Evolutionary conservation across 345 rosid species (phyloP).

Genomic region (Heritiera fomes): DNA sequence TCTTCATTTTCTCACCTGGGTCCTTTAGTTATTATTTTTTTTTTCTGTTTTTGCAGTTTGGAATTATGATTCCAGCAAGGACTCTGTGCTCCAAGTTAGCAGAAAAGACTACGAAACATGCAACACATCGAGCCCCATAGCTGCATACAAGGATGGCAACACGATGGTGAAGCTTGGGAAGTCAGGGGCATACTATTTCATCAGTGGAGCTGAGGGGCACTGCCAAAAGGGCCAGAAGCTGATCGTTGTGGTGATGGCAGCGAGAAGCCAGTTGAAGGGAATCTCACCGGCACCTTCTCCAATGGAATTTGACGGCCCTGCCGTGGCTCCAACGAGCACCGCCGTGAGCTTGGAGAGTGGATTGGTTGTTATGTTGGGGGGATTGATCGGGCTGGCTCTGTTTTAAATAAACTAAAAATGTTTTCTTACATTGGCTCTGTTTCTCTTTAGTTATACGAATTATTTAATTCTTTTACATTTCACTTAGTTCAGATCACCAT

Average conservation of each 20-base stretch:
- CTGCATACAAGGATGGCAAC: constrained; percentile 1
- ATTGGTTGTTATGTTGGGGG: not conserved
- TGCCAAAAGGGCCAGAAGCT: not conserved
- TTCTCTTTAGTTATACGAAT: no score
- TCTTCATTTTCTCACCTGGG: no score
- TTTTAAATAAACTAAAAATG: not conserved
- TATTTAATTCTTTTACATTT: no score
- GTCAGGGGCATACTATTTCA: not conserved
- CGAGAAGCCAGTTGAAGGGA: not conserved
- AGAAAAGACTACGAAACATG: no score
- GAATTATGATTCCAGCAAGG: no score
- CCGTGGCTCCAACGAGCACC: not conserved
- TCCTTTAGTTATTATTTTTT: no score
- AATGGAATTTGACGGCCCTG: not conserved
- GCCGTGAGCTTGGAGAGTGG: not conserved
- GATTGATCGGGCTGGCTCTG: not conserved
- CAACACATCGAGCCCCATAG: no score
- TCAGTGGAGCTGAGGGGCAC: not conserved
- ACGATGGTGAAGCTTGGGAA: constrained; percentile 36
- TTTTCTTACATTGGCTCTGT: no score
- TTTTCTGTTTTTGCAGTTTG: no score
- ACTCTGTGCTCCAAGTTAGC: not conserved
- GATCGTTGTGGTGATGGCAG: not conserved
- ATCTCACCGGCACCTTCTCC: not conserved
- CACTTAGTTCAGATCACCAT: no score